Conservation (phyloP, 108 stramenopile species). For the Fragilaria radians region DNA sequence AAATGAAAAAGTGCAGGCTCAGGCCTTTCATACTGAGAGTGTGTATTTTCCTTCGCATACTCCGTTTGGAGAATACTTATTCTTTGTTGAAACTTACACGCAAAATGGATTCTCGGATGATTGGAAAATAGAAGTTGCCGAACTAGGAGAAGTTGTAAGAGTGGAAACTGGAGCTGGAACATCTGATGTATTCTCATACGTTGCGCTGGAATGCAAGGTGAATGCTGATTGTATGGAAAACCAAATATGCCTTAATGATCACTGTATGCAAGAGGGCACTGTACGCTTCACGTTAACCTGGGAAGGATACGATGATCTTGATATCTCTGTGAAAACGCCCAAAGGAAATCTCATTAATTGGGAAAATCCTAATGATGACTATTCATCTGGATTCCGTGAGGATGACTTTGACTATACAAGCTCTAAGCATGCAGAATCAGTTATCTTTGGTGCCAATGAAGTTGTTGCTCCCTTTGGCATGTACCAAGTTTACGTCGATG, state of each 20-base stretch:
- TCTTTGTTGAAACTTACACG: not conserved
- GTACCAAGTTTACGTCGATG: not conserved
- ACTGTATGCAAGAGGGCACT: not conserved
- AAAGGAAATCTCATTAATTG: not conserved
- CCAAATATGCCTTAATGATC: not conserved
- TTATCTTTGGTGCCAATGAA: not conserved
- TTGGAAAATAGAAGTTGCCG: not conserved
- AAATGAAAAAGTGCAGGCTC: not conserved
- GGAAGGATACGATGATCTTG: conserved; percentile 9
- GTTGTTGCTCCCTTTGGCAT: not conserved
- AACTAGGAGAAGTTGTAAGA: not conserved
- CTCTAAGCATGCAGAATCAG: not conserved
- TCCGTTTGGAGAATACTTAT: not conserved
- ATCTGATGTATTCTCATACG: not conserved
- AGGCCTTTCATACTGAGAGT: not conserved
- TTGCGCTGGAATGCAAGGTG: not conserved
- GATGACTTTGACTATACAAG: not conserved
- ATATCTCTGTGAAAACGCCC: not conserved
- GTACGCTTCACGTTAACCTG: conserved; percentile 22
- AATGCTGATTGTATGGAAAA: not conserved
- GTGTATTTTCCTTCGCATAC: not conserved
- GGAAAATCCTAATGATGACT: not conserved
- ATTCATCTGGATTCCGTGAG: not conserved
- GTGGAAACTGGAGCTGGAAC: not conserved
- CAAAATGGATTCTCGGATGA: not conserved